These are phyloP conservation scores for Pythium rhizo-oryzae DNA, from an alignment of 352 stramenopile species.

Conservation along the genomic window DNA sequence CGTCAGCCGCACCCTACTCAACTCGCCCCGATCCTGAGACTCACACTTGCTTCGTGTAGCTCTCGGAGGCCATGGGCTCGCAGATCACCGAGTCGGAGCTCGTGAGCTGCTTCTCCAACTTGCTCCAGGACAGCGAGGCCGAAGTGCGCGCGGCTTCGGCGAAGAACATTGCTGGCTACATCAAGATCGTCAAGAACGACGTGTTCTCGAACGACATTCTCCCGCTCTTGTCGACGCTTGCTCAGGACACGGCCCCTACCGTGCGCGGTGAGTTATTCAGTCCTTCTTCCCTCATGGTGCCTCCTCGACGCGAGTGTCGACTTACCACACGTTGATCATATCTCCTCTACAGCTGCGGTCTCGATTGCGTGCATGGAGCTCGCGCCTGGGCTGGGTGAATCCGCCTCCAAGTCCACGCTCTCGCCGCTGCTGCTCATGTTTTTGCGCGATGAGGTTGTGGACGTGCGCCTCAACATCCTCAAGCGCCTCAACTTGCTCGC, in stretches of 20 bases:
- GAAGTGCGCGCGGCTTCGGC: conserved; percentile 93
- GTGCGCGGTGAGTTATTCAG: conserved; percentile 63
- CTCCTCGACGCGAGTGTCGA: too few species aligned
- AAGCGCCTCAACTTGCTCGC: conserved; percentile 91
- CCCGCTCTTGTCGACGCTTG: conserved; percentile 88
- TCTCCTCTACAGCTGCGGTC: conserved; percentile 52
- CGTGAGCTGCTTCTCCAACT: conserved; percentile 89
- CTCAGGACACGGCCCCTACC: conserved; percentile 91
- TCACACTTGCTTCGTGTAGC: conserved; percentile 24
- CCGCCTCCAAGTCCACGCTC: conserved; percentile 86
- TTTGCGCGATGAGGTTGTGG: conserved; percentile 88
- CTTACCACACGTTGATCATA: not conserved
- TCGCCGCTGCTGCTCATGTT: conserved; percentile 81
- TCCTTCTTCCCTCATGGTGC: not conserved
- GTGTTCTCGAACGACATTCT: conserved; percentile 91
- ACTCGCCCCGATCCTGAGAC: conserved; percentile 2
- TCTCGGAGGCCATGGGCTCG: conserved; percentile 75
- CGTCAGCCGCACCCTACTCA: not conserved
- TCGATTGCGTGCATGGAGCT: conserved; percentile 93
- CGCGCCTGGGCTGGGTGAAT: conserved; percentile 89
- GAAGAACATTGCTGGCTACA: conserved; percentile 93
- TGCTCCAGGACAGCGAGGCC: conserved; percentile 93
- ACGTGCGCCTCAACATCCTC: conserved; percentile 95
- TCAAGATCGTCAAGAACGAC: conserved; percentile 90
- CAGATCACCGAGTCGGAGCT: conserved; percentile 89